Evolutionary conservation across 1,284 basidiomycete genomes (phyloP).

Genomic region (Apiotrichum porosum): DNA sequence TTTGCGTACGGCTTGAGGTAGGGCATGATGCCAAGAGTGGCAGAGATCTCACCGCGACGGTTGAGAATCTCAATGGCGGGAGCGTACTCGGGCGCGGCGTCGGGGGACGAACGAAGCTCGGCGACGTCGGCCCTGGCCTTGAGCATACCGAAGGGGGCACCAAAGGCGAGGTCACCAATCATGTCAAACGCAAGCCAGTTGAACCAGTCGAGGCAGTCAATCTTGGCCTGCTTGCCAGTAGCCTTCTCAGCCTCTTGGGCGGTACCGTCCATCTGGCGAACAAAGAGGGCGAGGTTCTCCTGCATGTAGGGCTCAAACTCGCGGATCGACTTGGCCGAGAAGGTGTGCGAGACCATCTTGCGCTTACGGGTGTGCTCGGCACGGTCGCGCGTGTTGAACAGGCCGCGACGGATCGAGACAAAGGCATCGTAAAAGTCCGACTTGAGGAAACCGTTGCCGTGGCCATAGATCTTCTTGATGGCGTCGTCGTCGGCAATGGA

Average conservation of each 20-base stretch:
- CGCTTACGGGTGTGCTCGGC: slow-evolving; percentile 79
- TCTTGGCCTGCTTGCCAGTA: slow-evolving; percentile 57
- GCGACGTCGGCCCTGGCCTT: slow-evolving; percentile 67
- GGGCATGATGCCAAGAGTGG: slow-evolving; percentile 75
- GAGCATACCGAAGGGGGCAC: slow-evolving; percentile 85
- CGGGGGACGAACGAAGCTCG: slow-evolving; percentile 55
- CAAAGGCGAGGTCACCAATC: slow-evolving; percentile 78
- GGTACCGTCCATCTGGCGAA: slow-evolving; percentile 78
- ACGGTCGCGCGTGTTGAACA: slow-evolving; percentile 58
- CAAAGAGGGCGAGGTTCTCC: slow-evolving; percentile 58
- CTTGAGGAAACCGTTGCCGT: slow-evolving; percentile 73
- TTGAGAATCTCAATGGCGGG: slow-evolving; percentile 84
- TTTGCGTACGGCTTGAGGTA: slow-evolving; percentile 57
- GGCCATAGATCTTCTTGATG: slow-evolving; percentile 63
- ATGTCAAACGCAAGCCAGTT: slow-evolving; percentile 86
- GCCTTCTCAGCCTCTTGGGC: slow-evolving; percentile 55
- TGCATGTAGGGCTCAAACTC: slow-evolving; percentile 71
- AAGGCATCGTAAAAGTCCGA: slow-evolving; percentile 68
- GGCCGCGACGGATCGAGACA: slow-evolving; percentile 61
- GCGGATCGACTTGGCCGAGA: slow-evolving; percentile 59
- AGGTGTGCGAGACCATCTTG: slow-evolving; percentile 82
- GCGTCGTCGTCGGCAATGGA: slow-evolving; percentile 76
- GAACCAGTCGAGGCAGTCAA: slow-evolving; percentile 69
- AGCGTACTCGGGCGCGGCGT: slow-evolving; percentile 50
- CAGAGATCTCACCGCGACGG: slow-evolving; percentile 80